Evolutionary conservation across 2,329 filamentous ascomycete genomes (phyloP).

Genomic region (Aspergillus vadensis): DNA sequence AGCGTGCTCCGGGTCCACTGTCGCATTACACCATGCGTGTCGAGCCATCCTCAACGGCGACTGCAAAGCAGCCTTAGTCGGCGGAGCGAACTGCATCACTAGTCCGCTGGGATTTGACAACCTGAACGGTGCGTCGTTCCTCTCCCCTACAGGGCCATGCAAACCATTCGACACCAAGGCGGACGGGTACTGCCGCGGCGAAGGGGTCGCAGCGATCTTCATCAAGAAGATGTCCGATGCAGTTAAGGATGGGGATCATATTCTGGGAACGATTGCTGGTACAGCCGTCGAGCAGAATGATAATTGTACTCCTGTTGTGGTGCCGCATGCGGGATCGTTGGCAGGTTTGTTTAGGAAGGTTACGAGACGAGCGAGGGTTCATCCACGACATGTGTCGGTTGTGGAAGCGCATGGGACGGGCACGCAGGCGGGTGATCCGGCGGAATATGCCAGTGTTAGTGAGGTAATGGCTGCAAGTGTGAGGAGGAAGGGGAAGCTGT

Average conservation of each 20-base stretch:
- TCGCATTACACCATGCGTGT: constrained; percentile 35
- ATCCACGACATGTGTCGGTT: constrained; percentile 30
- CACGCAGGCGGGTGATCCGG: constrained; percentile 34
- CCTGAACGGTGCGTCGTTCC: constrained; percentile 42
- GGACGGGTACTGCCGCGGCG: constrained; percentile 56
- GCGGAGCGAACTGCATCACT: constrained; percentile 39
- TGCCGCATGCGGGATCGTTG: constrained; percentile 27
- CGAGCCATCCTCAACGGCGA: constrained; percentile 25
- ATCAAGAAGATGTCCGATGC: constrained; percentile 54
- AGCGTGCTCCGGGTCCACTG: constrained; percentile 45
- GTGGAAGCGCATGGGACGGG: constrained; percentile 42
- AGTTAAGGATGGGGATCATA: constrained; percentile 46
- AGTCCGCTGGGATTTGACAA: constrained; percentile 26
- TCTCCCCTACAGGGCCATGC: constrained; percentile 50
- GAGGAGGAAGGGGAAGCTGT: constrained; percentile 10
- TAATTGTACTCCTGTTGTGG: constrained; percentile 28
- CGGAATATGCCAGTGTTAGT: constrained; percentile 30
- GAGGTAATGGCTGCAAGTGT: constrained; percentile 20
- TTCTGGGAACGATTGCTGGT: constrained; percentile 47
- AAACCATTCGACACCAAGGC: constrained; percentile 51
- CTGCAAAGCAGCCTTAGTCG: constrained; percentile 33
- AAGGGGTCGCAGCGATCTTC: constrained; percentile 50
- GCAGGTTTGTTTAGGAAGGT: constrained; percentile 33
- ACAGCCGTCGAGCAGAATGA: constrained; percentile 38
- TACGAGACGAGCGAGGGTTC: constrained; percentile 23